A percentile compares a stretch with the other conserved stretches of the same genome.
Conservation (phyloP, 805 yeast species). For the Kregervanrija delftensis region DNA sequence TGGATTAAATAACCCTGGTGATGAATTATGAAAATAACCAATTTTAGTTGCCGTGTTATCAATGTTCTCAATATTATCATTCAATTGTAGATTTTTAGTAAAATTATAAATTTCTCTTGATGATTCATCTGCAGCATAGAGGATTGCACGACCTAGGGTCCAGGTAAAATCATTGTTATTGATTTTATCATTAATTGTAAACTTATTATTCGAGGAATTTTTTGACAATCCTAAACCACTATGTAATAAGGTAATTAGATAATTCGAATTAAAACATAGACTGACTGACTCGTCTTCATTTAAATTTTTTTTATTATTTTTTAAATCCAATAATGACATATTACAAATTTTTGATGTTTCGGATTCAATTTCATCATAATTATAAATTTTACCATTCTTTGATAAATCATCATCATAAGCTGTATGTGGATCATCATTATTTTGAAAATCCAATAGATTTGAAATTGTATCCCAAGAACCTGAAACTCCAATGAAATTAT, state of each 20-base stretch:
- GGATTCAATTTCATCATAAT: constrained; percentile 35
- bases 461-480: constrained; percentile 61
- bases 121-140: constrained; percentile 53
- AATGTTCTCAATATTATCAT: neutral
- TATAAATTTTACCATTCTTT: constrained; percentile 33
- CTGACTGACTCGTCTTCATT: constrained; percentile 40
- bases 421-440: neutral
- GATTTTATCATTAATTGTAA: constrained; percentile 50
- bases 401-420: constrained; percentile 5
- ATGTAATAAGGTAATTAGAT: constrained; percentile 52
- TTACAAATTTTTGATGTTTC: constrained; percentile 44
- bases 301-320: constrained; percentile 23
- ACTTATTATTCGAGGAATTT: constrained; percentile 27
- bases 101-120: constrained; percentile 9
- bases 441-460: constrained; percentile 29
- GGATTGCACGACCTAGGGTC: constrained; percentile 79
- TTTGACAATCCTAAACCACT: constrained; percentile 55
- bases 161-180: constrained; percentile 83
- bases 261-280: constrained; percentile 55
- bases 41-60: constrained; percentile 16
- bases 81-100: neutral
- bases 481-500: constrained; percentile 57
- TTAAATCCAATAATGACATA: constrained; percentile 10
- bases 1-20: constrained; percentile 37
- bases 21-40: constrained; percentile 44